Conservation (phyloP, 2,329 filamentous ascomycete genomes). For the Clonostachys chloroleuca region DNA sequence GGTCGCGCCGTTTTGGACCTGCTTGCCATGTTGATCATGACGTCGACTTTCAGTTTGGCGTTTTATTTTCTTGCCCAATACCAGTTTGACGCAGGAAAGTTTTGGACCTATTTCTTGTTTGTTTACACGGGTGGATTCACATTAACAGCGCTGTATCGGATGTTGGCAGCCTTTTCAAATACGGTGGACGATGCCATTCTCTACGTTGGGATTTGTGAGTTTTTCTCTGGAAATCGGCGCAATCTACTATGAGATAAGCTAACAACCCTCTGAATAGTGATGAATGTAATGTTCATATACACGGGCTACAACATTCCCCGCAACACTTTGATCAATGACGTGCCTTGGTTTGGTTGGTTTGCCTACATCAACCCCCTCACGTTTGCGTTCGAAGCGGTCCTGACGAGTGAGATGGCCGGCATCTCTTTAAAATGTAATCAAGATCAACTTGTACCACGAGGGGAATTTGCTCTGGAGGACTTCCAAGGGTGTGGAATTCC, state of each 20-base stretch:
- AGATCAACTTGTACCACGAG: conserved; percentile 39
- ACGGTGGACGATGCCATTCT: conserved; percentile 60
- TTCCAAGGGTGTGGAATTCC: conserved; percentile 52
- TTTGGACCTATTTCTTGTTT: conserved; percentile 62
- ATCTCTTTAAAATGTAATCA: conserved; percentile 44
- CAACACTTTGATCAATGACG: conserved; percentile 41
- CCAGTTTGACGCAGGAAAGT: conserved; percentile 57
- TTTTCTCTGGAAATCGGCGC: too few species aligned
- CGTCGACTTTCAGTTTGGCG: conserved; percentile 63
- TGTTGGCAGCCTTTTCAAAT: conserved; percentile 51
- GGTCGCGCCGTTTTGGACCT: conserved; percentile 54
- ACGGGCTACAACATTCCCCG: conserved; percentile 60
- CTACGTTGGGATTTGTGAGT: conserved; percentile 36
- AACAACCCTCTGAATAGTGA: conserved; percentile 17
- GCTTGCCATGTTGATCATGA: conserved; percentile 54
- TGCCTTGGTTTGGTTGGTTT: conserved; percentile 71
- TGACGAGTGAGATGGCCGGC: conserved; percentile 49
- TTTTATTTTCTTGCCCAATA: conserved; percentile 76
- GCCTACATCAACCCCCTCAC: conserved; percentile 59
- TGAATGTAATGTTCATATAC: conserved; percentile 61
- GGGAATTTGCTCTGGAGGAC: conserved; percentile 26
- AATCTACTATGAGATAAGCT: too few species aligned
- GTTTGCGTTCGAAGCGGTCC: conserved; percentile 60
- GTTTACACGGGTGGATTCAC: conserved; percentile 50
- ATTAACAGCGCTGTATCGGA: conserved; percentile 52